A percentile compares a stretch with the other conserved stretches of the same genome.
Evolutionary conservation across 192 early-diverging fungal genomes (phyloP).

Genomic region (Coemansia sp.): DNA sequence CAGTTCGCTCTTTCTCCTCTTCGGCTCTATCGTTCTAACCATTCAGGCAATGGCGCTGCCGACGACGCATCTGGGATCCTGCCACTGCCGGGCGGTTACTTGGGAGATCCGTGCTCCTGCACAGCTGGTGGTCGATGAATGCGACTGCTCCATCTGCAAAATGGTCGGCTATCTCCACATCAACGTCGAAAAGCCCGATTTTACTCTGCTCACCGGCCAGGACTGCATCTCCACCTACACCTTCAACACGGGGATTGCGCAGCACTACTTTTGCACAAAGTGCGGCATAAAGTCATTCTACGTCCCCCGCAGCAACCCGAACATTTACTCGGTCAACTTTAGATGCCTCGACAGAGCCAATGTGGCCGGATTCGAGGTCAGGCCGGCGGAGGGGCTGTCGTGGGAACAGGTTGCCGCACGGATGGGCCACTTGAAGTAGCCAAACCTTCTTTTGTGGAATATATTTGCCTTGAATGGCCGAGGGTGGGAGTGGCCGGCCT

Average conservation of each 20-base stretch:
- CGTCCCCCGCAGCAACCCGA: conserved; percentile 52
- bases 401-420: conserved; percentile 39
- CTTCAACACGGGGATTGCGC: conserved; percentile 50
- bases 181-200: conserved; percentile 29
- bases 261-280: conserved; percentile 52
- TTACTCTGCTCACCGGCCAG: conserved; percentile 25
- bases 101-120: conserved; percentile 41
- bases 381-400: conserved; percentile 39
- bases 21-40: background rate
- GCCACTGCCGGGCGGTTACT: conserved; percentile 38
- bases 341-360: conserved; percentile 35
- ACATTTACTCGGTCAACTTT: conserved; percentile 47
- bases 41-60: conserved; percentile 10
- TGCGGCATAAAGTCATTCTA: conserved; percentile 52
- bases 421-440: conserved; percentile 20
- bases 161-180: conserved; percentile 44
- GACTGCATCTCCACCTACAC: conserved; percentile 48
- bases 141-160: conserved; percentile 43
- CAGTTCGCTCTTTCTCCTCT: background rate
- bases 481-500: no score
- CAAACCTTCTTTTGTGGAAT: no score
- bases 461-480: no score
- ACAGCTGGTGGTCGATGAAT: conserved; percentile 30
- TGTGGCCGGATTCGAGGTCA: conserved; percentile 15
- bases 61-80: conserved; percentile 24